These are phyloP conservation scores for Aspergillus viridinutans DNA, from an alignment of 2,329 filamentous ascomycete genomes.

Conservation along the genomic window DNA sequence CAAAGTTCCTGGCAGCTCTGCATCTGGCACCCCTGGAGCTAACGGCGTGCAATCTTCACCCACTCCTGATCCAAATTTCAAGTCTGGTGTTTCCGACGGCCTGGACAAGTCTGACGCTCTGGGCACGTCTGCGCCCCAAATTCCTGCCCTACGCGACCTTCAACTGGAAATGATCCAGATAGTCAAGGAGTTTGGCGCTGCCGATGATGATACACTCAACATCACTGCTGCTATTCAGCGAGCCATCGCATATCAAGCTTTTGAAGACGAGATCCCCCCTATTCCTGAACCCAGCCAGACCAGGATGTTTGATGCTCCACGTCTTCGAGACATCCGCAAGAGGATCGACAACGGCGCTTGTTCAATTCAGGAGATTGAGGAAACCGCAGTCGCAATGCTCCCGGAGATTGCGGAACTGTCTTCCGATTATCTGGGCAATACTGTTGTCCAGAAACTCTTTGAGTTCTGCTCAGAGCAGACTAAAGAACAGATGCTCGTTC, in stretches of 20 bases:
- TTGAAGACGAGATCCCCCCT: conserved; percentile 79
- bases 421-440: conserved; percentile 96
- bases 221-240: conserved; percentile 71
- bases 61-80: conserved; percentile 76
- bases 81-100: conserved; percentile 27
- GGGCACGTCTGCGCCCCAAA: conserved; percentile 45
- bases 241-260: conserved; percentile 69
- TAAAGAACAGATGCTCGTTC: conserved; percentile 83
- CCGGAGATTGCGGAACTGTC: conserved; percentile 92
- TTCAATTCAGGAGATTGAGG: conserved; percentile 82
- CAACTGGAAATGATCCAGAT: conserved; percentile 80
- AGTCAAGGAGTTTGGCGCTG: conserved; percentile 81
- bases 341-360: conserved; percentile 93
- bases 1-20: conserved; percentile 84
- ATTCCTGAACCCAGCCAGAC: conserved; percentile 84
- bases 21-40: conserved; percentile 74
- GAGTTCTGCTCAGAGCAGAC: conserved; percentile 89
- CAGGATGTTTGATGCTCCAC: conserved; percentile 86
- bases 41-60: conserved; percentile 86
- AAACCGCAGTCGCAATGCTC: conserved; percentile 88
- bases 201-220: conserved; percentile 67
- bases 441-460: conserved; percentile 98
- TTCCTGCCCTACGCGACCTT: conserved; percentile 72
- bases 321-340: conserved; percentile 92
- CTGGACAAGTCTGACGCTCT: conserved; percentile 28